Evolutionary conservation across 768 basidiomycete genomes (phyloP), one percentile per base, ranked within the genome.

Genomic region (Lanmaoa pseudosensibilis): DNA sequence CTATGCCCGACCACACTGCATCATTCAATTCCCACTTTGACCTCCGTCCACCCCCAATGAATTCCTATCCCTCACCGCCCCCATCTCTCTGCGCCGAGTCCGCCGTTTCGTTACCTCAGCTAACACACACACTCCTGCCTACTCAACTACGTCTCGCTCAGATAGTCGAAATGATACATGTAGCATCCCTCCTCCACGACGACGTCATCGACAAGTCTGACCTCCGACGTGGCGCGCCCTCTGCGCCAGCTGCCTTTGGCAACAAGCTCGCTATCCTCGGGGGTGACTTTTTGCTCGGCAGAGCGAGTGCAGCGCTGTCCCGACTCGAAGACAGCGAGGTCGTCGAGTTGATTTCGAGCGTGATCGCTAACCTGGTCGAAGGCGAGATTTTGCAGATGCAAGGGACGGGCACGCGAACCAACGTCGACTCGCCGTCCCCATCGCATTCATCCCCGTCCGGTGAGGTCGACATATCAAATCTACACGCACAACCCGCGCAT

Each of bases 141-240:
- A 87, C 94, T 1, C 97, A 99, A 73, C 75, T 88, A 32, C 88
- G 95, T 32, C 84, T 99, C 34, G 96, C 95, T 5, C 94, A 96
- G 66, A 95, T 99, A 43, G 87, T 93, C 50, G 97, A 99, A 71
- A 97, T 98, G 94, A 91, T 99, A 46, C 94, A 98, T 69, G 89
- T 98, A 58, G 95, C 97, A 25, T 94, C 90, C 4, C 80, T 94
- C 11, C 77, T 99, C 18, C 96, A 98, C 70, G 92, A 98, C 77
- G 88, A 90, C 65, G 93, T 98, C 50, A 83, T 89, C 56, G 89
- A 92, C 76, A 73, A 74, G 58, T 83, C 89, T 1, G 77, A 86
- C 9, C 81, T 92, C 7, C 86, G 94, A 7, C 80, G 95, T 0
- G 80, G 83, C 13, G 76, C 77, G 4, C 80, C 86, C 21, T 83